Percentiles rank a stretch among this genome's conserved stretches.
Evolutionary conservation across 805 yeast species (phyloP).

Genomic region (Huiozyma sinensis): DNA sequence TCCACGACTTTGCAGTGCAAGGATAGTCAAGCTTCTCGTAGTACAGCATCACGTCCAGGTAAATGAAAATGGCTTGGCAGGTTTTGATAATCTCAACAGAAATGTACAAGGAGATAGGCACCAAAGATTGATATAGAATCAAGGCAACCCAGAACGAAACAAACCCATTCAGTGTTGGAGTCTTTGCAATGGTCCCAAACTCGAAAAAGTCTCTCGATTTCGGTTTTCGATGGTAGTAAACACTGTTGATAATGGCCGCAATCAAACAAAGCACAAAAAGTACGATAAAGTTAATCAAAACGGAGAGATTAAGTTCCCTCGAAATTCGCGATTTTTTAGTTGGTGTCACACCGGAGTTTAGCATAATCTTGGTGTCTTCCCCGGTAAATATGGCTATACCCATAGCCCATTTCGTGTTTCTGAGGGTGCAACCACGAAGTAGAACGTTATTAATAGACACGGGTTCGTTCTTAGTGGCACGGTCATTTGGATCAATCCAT

Average conservation of each 20-base stretch:
- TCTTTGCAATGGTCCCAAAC: constrained; percentile 56
- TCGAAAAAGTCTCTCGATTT: constrained; percentile 56
- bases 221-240: constrained; percentile 38
- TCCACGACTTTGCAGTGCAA: constrained; percentile 79
- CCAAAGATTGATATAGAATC: constrained; percentile 67
- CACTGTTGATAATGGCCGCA: constrained; percentile 63
- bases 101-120: constrained; percentile 74
- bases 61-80: constrained; percentile 72
- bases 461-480: constrained; percentile 39
- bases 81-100: constrained; percentile 78
- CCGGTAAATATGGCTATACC: constrained; percentile 75
- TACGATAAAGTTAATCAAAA: constrained; percentile 52
- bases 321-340: constrained; percentile 67
- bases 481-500: constrained; percentile 30
- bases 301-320: constrained; percentile 60
- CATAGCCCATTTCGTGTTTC: constrained; percentile 78
- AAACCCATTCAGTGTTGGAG: constrained; percentile 58
- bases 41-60: constrained; percentile 64
- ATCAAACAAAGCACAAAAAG: constrained; percentile 58
- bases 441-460: constrained; percentile 61
- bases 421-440: constrained; percentile 64
- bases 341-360: constrained; percentile 76
- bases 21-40: constrained; percentile 64
- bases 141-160: constrained; percentile 68
- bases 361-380: constrained; percentile 69